These are phyloP conservation scores for Tylopilus balloui DNA, from an alignment of 768 basidiomycete species.

Conservation along the genomic window DNA sequence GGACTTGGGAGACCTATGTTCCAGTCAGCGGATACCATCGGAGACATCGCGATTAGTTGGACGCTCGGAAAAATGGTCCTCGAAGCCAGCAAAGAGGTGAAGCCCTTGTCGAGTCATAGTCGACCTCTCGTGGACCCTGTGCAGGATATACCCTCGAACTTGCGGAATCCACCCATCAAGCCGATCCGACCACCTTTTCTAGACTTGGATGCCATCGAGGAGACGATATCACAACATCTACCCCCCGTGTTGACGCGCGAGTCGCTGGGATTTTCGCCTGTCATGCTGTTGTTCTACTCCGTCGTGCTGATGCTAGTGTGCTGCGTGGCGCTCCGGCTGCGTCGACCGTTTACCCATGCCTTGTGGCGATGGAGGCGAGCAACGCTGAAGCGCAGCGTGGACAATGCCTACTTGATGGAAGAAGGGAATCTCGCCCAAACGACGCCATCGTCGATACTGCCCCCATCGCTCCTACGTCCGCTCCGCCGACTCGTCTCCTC, in stretches of 20 bases:
- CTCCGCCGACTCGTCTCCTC: constrained; percentile 26
- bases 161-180: constrained; percentile 46
- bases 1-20: constrained; percentile 81
- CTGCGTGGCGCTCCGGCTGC: constrained; percentile 50
- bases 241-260: constrained; percentile 57
- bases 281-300: constrained; percentile 56
- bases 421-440: constrained; percentile 32
- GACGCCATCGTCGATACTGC: constrained; percentile 17
- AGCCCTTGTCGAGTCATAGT: constrained; percentile 40
- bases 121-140: constrained; percentile 71
- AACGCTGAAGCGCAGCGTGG: constrained; percentile 30
- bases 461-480: constrained; percentile 26
- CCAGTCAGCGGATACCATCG: constrained; percentile 89
- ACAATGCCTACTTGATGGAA: constrained; percentile 42
- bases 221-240: constrained; percentile 61
- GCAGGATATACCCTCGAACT: constrained; percentile 54
- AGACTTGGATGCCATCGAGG: constrained; percentile 56
- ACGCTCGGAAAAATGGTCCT: constrained; percentile 98
- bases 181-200: constrained; percentile 63
- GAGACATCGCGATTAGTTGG: constrained; percentile 94
- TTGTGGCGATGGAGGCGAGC: constrained; percentile 44
- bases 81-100: constrained; percentile 88
- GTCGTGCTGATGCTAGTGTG: constrained; percentile 40
- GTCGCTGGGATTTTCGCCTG: constrained; percentile 69
- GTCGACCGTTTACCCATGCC: constrained; percentile 47